Conservation (phyloP, 495 filamentous ascomycete species). For the Barbatosphaeria neglecta region DNA sequence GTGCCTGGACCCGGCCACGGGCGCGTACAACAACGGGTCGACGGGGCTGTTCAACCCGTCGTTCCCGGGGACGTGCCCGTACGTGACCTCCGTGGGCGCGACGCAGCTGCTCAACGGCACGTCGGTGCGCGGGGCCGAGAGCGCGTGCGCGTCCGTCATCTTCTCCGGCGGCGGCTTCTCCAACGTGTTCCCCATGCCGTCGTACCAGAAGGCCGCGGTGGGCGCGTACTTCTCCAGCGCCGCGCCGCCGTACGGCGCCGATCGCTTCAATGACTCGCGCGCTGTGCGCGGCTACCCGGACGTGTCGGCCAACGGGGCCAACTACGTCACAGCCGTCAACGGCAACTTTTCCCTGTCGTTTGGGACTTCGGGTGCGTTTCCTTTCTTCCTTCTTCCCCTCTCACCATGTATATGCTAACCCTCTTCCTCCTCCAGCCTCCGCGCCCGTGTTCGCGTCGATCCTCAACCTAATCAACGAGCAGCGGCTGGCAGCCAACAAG, state of each 20-base stretch:
- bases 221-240: slow-evolving; percentile 7
- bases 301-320: slow-evolving; percentile 43
- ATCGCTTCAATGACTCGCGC: slow-evolving; percentile 16
- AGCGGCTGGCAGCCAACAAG: slow-evolving; percentile 35
- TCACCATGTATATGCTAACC: background rate
- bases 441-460: slow-evolving; percentile 43
- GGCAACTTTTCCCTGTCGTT: slow-evolving; percentile 4
- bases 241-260: slow-evolving; percentile 9
- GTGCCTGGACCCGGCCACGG: slow-evolving; percentile 3
- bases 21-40: slow-evolving; percentile 3
- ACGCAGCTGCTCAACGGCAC: slow-evolving; percentile 32
- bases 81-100: slow-evolving; percentile 58
- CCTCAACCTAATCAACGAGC: slow-evolving; percentile 47
- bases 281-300: slow-evolving; percentile 45
- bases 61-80: slow-evolving; percentile 40
- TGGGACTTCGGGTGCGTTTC: slow-evolving; percentile 1
- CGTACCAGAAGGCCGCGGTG: slow-evolving; percentile 29
- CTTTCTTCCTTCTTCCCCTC: background rate
- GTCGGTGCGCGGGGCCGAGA: slow-evolving; percentile 21
- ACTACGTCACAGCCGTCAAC: slow-evolving; percentile 26
- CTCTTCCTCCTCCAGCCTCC: slow-evolving; percentile 17
- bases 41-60: slow-evolving; percentile 10
- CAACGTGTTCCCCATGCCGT: slow-evolving; percentile 45
- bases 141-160: slow-evolving; percentile 29
- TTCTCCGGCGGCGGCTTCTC: slow-evolving; percentile 50